Conservation (phyloP, 176 grass and related monocot genomes). For the Musa troglodytarum region DNA sequence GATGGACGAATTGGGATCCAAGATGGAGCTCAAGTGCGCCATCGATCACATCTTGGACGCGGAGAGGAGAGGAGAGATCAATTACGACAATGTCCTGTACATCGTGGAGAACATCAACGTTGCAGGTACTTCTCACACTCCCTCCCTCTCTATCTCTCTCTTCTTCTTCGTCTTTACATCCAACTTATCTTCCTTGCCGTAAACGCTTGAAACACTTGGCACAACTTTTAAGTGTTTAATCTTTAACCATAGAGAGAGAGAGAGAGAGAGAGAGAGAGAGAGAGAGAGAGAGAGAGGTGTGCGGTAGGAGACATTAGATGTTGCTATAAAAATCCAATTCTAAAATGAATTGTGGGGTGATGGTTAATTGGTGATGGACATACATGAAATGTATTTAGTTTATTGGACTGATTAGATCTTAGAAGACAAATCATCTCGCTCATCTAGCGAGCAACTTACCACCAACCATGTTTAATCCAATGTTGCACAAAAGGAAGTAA, state of each 20-base stretch:
- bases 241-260: not conserved
- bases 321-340: not conserved
- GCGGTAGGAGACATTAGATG: not conserved
- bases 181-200: not conserved
- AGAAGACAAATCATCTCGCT: too few species aligned
- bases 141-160: not conserved
- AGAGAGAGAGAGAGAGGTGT: too few species aligned
- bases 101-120: constrained; percentile 49
- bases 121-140: constrained; percentile 24
- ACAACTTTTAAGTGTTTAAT: not conserved
- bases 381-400: too few species aligned
- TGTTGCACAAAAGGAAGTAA: too few species aligned
- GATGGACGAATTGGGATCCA: constrained; percentile 24
- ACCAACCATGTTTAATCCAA: not conserved
- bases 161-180: not conserved
- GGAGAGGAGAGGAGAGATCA: constrained; percentile 42
- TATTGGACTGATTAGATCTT: too few species aligned
- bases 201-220: too few species aligned
- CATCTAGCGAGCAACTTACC: not conserved
- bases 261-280: too few species aligned
- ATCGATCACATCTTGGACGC: constrained; percentile 49
- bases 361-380: too few species aligned
- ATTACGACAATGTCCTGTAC: constrained; percentile 49
- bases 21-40: constrained; percentile 34
- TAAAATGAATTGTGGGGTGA: not conserved